phyloP scores from a whole-genome alignment of 1,284 basidiomycete species.

The Malassezia obtusa region DNA sequence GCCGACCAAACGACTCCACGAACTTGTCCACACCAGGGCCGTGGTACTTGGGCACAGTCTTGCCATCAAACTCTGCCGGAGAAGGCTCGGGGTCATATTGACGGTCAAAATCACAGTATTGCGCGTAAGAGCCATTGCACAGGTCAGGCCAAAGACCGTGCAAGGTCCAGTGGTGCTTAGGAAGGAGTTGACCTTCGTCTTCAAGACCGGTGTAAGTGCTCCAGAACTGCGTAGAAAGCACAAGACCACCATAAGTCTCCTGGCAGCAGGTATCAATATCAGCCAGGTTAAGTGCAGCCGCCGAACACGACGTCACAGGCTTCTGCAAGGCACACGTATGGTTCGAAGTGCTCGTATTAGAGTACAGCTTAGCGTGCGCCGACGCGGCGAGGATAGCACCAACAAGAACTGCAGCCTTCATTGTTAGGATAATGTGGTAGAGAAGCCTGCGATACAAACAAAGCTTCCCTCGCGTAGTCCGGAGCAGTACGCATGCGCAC shows the following conservation, averaged over 20 bases:
- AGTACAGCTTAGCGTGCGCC: neutral
- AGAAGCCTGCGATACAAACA: too few species aligned
- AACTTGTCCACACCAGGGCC: constrained; percentile 3
- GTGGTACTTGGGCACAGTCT: neutral
- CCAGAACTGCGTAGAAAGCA: constrained; percentile 2
- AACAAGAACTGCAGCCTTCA: neutral
- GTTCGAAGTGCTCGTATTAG: neutral
- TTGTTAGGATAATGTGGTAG: too few species aligned
- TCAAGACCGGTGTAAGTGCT: constrained; percentile 2
- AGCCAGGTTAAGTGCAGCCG: neutral
- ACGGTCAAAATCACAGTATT: constrained; percentile 3
- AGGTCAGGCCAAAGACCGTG: constrained; percentile 8
- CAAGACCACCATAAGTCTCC: constrained; percentile 1
- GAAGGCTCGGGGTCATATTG: constrained; percentile 1
- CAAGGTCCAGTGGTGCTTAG: constrained; percentile 3
- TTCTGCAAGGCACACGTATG: neutral
- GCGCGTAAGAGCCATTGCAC: constrained; percentile 7
- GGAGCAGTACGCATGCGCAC: too few species aligned
- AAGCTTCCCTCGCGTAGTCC: too few species aligned
- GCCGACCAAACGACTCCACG: neutral
- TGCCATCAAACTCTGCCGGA: neutral
- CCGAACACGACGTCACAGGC: neutral
- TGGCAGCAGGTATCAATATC: constrained; percentile 1
- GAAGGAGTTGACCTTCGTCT: neutral
- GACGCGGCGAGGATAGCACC: neutral